Evolutionary conservation across 495 filamentous ascomycete species (phyloP), one percentile per base, ranked within the genome.

Genomic region (Aspergillus sparsus): DNA sequence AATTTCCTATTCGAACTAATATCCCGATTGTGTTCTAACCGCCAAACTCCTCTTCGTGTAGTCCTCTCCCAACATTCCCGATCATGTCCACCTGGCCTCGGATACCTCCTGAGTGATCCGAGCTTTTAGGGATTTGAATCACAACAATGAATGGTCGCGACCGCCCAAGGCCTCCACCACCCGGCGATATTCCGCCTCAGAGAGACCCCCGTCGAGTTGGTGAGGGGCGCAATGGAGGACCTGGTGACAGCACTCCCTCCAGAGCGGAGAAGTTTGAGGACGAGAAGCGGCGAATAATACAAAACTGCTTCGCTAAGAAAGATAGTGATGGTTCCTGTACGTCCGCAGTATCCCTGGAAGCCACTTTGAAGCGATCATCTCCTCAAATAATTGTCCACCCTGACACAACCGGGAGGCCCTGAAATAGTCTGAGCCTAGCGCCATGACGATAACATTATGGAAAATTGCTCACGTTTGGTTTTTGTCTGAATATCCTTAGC

Each of bases 241-340:
- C 74, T 7, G 69, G 66, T 35, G 72, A 76, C 34, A 63, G 61
- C 45, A 54, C 68, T 36, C 75, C 83, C 77, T 89, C 79, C 55
- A 87, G 90, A 71, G 93, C 93, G 8, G 90, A 96, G 76, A 83
- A 83, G 64, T 98, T 97, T 71, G 93, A 98, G 73, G 92, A 98
- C 65, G 94, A 98, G 78, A 96, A 96, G 83, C 83, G 80, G 72
- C 83, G 94, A 62, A 97, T 98, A 55, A 89, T 93, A 36, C 86
- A 91, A 60, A 97, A 89, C 68, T 96, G 90, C 74, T 98, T 97
- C 74, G 81, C 80, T 56, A 97, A 92, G 79, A 87, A 85, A 67
- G 94, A 98, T 67, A 81, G 80, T 36, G 90, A 93, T 72, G 91
- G 91, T 49, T 83, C 87, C 45, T 80, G 90, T 93, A 85, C 67